Conservation (phyloP, 1,284 basidiomycete species). For the Pseudomicrostroma phylloplanum region DNA sequence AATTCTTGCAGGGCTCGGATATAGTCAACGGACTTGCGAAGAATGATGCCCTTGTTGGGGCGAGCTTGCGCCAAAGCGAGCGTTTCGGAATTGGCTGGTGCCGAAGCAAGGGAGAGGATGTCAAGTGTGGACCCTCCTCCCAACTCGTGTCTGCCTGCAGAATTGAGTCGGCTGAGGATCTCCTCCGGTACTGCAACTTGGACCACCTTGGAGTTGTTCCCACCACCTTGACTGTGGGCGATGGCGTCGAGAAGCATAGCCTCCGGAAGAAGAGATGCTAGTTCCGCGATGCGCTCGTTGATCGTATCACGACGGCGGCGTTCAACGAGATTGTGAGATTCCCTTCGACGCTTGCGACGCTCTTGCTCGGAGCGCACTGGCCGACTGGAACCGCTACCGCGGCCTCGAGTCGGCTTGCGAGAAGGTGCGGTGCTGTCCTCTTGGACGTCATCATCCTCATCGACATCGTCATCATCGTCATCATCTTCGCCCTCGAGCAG, state of each 20-base stretch:
- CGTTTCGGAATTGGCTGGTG: slow-evolving; percentile 31
- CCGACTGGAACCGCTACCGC: background rate
- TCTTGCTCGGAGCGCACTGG: slow-evolving; percentile 52
- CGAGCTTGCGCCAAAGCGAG: slow-evolving; percentile 43
- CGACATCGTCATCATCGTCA: background rate
- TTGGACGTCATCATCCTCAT: background rate
- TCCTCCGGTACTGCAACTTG: background rate
- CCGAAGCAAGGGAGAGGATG: slow-evolving; percentile 37
- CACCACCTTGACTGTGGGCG: slow-evolving; percentile 36
- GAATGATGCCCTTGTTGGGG: slow-evolving; percentile 50
- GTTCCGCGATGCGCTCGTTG: slow-evolving; percentile 84
- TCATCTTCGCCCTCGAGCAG: background rate
- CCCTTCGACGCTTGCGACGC: slow-evolving; percentile 68
- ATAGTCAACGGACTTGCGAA: slow-evolving; percentile 48
- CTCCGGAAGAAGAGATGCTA: slow-evolving; percentile 78
- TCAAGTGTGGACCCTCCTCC: background rate
- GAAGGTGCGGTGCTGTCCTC: background rate
- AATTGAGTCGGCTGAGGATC: background rate
- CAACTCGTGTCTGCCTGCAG: background rate
- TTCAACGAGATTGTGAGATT: slow-evolving; percentile 86
- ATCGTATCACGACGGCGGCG: slow-evolving; percentile 79
- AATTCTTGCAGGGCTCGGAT: slow-evolving; percentile 46
- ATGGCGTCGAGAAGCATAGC: slow-evolving; percentile 48
- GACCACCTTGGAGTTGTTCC: slow-evolving; percentile 26
- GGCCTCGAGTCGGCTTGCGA: background rate